These are phyloP conservation scores for Ustilago hordei DNA, from an alignment of 1,284 basidiomycete species.

Conservation along the genomic window DNA sequence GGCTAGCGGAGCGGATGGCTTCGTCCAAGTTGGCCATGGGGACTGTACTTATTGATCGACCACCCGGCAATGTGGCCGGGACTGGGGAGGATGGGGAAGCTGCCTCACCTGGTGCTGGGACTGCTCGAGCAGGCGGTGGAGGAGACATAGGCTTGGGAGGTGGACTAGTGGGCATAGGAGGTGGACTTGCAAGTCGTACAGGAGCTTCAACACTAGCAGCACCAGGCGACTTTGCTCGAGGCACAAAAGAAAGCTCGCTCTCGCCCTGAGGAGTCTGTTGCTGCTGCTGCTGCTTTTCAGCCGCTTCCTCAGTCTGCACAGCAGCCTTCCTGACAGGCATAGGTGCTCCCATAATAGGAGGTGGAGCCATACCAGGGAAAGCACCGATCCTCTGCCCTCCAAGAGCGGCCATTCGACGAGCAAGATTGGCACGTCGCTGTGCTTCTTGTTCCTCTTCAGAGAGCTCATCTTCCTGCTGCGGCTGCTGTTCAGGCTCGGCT, in stretches of 20 bases:
- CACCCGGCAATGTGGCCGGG: conserved; percentile 30
- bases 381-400: conserved; percentile 64
- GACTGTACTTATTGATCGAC: conserved; percentile 41
- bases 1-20: conserved; percentile 37
- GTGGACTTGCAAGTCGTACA: conserved; percentile 27
- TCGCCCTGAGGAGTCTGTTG: background rate
- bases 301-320: conserved; percentile 29
- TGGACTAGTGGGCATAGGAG: conserved; percentile 33
- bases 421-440: conserved; percentile 57
- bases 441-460: conserved; percentile 62
- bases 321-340: conserved; percentile 72
- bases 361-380: conserved; percentile 76
- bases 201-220: conserved; percentile 27
- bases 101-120: conserved; percentile 24
- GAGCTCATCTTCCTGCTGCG: conserved; percentile 36
- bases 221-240: conserved; percentile 40
- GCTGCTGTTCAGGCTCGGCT: conserved; percentile 17
- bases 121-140: conserved; percentile 22
- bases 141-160: conserved; percentile 43
- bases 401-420: conserved; percentile 64
- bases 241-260: conserved; percentile 68
- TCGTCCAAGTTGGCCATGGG: conserved; percentile 43
- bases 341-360: conserved; percentile 67
- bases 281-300: conserved; percentile 50
- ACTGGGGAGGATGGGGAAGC: conserved; percentile 27